Evolutionary conservation across 2,329 filamentous ascomycete genomes (phyloP), one percentile per base, ranked within the genome.

Genomic region (Xylaria sp.): DNA sequence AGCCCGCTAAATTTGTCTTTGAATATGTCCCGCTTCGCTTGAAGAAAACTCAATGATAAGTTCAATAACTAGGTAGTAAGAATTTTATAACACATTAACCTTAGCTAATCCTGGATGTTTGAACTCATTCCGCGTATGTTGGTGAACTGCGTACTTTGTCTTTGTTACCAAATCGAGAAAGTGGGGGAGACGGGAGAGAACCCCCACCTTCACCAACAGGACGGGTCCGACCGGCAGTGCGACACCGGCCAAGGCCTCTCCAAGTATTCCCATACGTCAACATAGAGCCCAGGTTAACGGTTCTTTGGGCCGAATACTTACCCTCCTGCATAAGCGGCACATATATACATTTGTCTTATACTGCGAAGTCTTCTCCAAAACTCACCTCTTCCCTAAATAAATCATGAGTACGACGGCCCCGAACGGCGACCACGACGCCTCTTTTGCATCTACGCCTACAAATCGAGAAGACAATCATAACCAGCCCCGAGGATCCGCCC

Each of bases 361-460:
- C n/a, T 63, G 55, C 54, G 63, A 63, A 60, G 54, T 28, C 25
- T 20, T 55, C 60, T 23, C 36, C 56, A 18, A 57, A 31, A 36
- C 31, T 28, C 33, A 43, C 23, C 18, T 31, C 33, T 55, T 33
- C 33, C 25, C n/a, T 39, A 12, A 15, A 36, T 59, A 65, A 68
- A 71, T 36, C 33, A 72, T 71, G 69, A 67, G 58, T 33, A 51
- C 62, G 20, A 59, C 64, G 18, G 49, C 33, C 36, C 43, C 67
- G 1, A 71, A 70, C 57, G 67, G 71, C 71, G 64, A 70, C 33
- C 12, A 52, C 56, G 52, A 68, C 66, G 69, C 62, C 67, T 52
- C 56, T 25, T 31, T 25, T 54, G 23, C n/a, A 48, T 55, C 64
- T 33, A 39, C 52, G 9, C 20, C 31, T 52, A 56, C 54, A 15